These are phyloP conservation scores for Trichoderma arundinaceum DNA, from an alignment of 2,329 filamentous ascomycete species.

Conservation along the genomic window DNA sequence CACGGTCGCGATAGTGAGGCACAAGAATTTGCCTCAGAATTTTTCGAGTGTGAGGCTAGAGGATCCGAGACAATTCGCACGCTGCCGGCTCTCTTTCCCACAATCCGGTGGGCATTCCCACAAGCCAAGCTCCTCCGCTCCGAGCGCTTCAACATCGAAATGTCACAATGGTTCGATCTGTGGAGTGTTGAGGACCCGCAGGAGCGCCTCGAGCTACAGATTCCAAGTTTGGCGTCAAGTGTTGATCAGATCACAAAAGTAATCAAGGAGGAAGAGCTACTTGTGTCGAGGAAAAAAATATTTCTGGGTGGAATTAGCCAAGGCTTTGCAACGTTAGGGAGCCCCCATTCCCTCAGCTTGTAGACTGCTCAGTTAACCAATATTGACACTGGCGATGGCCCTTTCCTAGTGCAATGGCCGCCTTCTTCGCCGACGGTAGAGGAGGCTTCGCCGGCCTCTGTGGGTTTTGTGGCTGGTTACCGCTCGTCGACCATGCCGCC, in stretches of 20 bases:
- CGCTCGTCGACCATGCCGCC: not conserved
- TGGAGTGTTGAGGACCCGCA: conserved; percentile 12
- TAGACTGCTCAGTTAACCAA: no score
- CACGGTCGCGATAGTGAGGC: conserved; percentile 18
- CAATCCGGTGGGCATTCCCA: conserved; percentile 17
- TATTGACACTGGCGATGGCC: not conserved
- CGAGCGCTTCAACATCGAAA: conserved; percentile 8
- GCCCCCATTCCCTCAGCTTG: not conserved
- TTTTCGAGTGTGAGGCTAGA: conserved; percentile 14
- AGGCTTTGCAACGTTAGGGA: conserved; percentile 11
- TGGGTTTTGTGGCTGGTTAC: conserved; percentile 8
- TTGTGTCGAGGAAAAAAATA: conserved; percentile 1
- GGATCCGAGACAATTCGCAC: not conserved
- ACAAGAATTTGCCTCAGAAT: conserved; percentile 5
- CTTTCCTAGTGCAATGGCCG: conserved; percentile 1
- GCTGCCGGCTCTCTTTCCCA: conserved; percentile 11
- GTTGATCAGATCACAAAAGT: not conserved
- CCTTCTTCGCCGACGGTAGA: conserved; percentile 7
- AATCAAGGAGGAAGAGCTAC: conserved; percentile 2
- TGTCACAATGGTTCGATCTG: conserved; percentile 25
- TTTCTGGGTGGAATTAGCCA: conserved; percentile 22
- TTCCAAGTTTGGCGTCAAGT: conserved; percentile 3
- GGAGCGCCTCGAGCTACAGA: not conserved
- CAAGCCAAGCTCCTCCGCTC: not conserved
- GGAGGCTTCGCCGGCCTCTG: conserved; percentile 24